Evolutionary conservation across 306 rosid species (phyloP).

Genomic region (Datisca glomerata): DNA sequence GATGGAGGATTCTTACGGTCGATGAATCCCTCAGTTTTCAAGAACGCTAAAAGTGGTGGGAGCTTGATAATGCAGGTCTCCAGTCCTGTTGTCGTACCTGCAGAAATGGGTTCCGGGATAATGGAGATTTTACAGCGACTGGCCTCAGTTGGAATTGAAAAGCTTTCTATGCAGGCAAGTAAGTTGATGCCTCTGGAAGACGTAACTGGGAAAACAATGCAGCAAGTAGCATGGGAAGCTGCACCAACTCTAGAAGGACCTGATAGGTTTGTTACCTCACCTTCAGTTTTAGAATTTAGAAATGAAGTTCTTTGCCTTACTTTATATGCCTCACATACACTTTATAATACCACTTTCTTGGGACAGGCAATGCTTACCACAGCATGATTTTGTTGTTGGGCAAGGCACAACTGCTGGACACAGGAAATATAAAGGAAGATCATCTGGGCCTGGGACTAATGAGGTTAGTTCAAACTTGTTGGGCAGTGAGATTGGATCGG

Average conservation of each 20-base stretch:
- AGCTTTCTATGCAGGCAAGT: conserved; percentile 85
- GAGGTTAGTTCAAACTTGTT: conserved; percentile 23
- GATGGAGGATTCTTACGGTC: conserved; percentile 77
- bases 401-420: conserved; percentile 22
- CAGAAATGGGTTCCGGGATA: conserved; percentile 86
- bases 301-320: conserved; percentile 1
- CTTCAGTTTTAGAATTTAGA: conserved; percentile 7
- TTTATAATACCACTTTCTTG: conserved; percentile 12
- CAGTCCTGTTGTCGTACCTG: conserved; percentile 78
- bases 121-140: conserved; percentile 63
- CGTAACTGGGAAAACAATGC: conserved; percentile 85
- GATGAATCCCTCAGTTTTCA: conserved; percentile 70
- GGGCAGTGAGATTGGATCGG: conserved; percentile 31
- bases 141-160: conserved; percentile 82
- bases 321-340: conserved; percentile 8
- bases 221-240: conserved; percentile 85
- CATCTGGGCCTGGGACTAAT: conserved; percentile 23
- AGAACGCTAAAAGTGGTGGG: conserved; percentile 47
- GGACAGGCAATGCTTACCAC: conserved; percentile 38
- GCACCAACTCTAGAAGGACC: conserved; percentile 36
- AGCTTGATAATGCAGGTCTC: conserved; percentile 85
- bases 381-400: conserved; percentile 27
- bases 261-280: conserved; percentile 38
- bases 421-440: conserved; percentile 20
- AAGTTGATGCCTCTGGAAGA: conserved; percentile 89